Evolutionary conservation across 2,329 filamentous ascomycete species (phyloP), one percentile per base, ranked within the genome.

Genomic region (Macrophomina tecta): DNA sequence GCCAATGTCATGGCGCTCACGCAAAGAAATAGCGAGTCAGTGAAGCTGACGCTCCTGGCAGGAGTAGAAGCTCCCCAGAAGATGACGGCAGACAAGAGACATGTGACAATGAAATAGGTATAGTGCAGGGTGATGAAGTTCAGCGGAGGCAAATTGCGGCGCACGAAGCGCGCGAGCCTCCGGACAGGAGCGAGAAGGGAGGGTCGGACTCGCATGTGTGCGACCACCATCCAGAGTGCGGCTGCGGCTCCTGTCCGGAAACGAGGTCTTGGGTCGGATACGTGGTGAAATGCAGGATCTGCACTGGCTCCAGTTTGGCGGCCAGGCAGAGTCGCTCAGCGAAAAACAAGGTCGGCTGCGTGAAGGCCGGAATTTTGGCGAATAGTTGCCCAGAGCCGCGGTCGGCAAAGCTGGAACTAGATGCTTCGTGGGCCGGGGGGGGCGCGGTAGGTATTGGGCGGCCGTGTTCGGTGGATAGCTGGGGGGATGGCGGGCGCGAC

Each of bases 111-210:
- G 74, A 91, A 91, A 77, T 91, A 91, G 61, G 82, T 74, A 77
- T 91, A 90, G 73, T 91, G 90, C 5, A 91, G 72, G 2, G 86
- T 87, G 71, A 90, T 85, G 74, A 87, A 90, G 70, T 89, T 89
- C 68, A 87, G 75, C 4, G 82, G 79, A 9, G 82, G 83, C 8
- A 82, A 62, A 34, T 69, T 67, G 60, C 65, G 66, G 30, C 64
- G 68, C 28, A 72, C 14, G 53, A 56, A 28, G 34, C 72, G 72
- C 1, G 62, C 46, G 38, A 69, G 18, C 32, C 69, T 69, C 51
- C 70, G 70, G 56, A 74, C 67, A 61, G 60, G 70, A 16, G 63
- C 65, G 18, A 67, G 46, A 40, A 60, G n/a, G 63, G 61, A 64
- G 52, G 58, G 52, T 69, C 68, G 64, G 56, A 67, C 49, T 64